Conservation (phyloP, 1,139 yeast species). For the Suhomyces ambrosiae region DNA sequence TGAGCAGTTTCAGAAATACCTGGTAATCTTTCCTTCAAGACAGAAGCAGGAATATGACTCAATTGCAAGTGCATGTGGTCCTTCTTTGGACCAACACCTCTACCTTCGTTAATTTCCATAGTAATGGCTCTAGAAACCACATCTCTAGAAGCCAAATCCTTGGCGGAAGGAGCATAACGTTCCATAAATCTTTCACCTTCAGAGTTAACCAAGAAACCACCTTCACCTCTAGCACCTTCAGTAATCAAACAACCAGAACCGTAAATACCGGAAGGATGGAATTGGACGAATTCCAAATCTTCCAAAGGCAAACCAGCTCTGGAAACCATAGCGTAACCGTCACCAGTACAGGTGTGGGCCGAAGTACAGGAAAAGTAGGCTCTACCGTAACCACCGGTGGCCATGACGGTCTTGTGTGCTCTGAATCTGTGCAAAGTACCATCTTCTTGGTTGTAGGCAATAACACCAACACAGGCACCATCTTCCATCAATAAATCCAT, state of each 20-base stretch:
- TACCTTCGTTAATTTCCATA: conserved; percentile 97
- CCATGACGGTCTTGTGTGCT: conserved; percentile 93
- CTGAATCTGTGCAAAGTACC: conserved; percentile 98
- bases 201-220: conserved; percentile 93
- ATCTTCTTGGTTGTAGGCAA: conserved; percentile 98
- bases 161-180: conserved; percentile 98
- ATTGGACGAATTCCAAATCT: conserved; percentile 96
- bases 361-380: conserved; percentile 98
- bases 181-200: conserved; percentile 99
- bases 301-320: conserved; percentile 98
- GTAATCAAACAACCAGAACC: conserved; percentile 99
- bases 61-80: conserved; percentile 96
- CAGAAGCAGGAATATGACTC: conserved; percentile 90
- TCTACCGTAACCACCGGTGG: conserved; percentile 99
- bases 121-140: conserved; percentile 98
- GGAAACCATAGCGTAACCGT: conserved; percentile 97
- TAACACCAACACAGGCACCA: conserved; percentile 95
- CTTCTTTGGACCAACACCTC: conserved; percentile 97
- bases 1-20: conserved; percentile 99
- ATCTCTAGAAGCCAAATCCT: conserved; percentile 97
- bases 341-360: conserved; percentile 99
- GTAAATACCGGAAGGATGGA: conserved; percentile 99
- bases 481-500: conserved; percentile 92
- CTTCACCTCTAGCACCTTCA: conserved; percentile 99
- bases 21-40: conserved; percentile 93